Base-by-base conservation (phyloP, 2,329 filamentous ascomycete genomes). In the Diaporthe sp. region DNA sequence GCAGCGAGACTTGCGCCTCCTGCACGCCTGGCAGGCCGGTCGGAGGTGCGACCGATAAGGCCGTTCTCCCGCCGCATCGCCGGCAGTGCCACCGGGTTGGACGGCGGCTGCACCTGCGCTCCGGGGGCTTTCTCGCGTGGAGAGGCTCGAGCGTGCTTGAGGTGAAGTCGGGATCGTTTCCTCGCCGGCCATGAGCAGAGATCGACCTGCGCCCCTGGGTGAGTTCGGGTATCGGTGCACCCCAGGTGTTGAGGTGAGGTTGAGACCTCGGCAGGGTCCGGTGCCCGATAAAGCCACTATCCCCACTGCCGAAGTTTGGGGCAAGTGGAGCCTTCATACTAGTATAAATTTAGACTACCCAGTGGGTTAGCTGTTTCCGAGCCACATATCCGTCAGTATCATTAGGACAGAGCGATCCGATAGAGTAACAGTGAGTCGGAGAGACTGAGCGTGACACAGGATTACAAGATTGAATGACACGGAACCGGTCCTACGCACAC, bases 11-110 rank as follows among this genome's bases (percentile, higher is more conserved):
- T 92, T 92, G 76, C 91, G 87, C 76, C 88, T 88, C 72, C 91
- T 87, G 79, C 91, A 93, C 20, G 90, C 84, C 71, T 90, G 83
- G 82, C 91, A 92, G 12, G 91, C 91, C 68, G 90, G 90, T 53
- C 89, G 87, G 76, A 91, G 87, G 82, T 92, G 91, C 10, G 90
- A 92, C 76, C 91, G 85, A 80, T 92, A 92, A 4, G 90, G 91
- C 60, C 91, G 86, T 17, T 70, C 74, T 2, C 71, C 57, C 2
- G 51, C 73, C 4, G 70, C 73, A 15, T 75, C 57, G 47, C 47
- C 34, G 57, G 58, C 44, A 15, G 31, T 22, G 42, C 42, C 25
- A 25, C 39, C 28, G 10, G 22, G n/a, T 22, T 20, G 39, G 34
- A 22, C 55, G 34, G 55, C 28, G 42, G 25, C 25, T 12, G 53